Evolutionary conservation across 2,329 filamentous ascomycete genomes (phyloP).

Genomic region (Colletotrichum lupini): DNA sequence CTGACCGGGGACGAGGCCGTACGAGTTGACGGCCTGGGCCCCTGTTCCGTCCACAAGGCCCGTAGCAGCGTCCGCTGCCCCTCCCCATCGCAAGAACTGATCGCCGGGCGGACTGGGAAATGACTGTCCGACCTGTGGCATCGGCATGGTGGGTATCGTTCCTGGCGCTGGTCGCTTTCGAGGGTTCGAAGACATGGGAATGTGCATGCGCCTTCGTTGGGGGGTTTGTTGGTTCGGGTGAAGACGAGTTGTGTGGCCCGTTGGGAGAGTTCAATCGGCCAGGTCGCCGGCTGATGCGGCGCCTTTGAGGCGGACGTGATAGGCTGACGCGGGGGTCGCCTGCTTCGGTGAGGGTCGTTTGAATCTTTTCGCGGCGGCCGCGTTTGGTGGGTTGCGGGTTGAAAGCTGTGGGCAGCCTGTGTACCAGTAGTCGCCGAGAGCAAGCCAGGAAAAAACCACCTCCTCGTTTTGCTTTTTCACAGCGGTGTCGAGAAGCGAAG

Average conservation of each 20-base stretch:
- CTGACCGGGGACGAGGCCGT: slow-evolving; percentile 51
- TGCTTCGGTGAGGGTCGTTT: slow-evolving; percentile 25
- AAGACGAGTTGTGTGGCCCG: slow-evolving; percentile 1
- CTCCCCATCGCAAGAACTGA: slow-evolving; percentile 59
- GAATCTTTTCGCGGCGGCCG: neutral
- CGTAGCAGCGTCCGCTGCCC: slow-evolving; percentile 46
- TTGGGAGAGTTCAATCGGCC: slow-evolving; percentile 2
- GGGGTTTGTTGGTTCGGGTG: neutral
- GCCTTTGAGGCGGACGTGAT: slow-evolving; percentile 7
- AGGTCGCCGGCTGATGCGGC: slow-evolving; percentile 21
- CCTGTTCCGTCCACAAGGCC: slow-evolving; percentile 49
- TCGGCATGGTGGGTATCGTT: slow-evolving; percentile 70
- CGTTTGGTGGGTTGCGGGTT: neutral
- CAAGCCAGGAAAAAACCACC: neutral
- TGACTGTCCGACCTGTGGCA: slow-evolving; percentile 60
- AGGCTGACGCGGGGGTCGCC: slow-evolving; percentile 8
- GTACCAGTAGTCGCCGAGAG: slow-evolving; percentile 19
- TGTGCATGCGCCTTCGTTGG: slow-evolving; percentile 31
- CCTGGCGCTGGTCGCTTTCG: slow-evolving; percentile 82
- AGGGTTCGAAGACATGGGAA: slow-evolving; percentile 61
- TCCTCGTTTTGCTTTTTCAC: neutral
- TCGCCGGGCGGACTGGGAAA: slow-evolving; percentile 60
- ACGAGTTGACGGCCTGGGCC: slow-evolving; percentile 49
- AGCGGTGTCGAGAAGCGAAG: slow-evolving; percentile 2
- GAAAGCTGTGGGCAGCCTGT: slow-evolving; percentile 21